phyloP scores from a whole-genome alignment of 1,139 yeast species.

The Suhomyces coccinellae region DNA sequence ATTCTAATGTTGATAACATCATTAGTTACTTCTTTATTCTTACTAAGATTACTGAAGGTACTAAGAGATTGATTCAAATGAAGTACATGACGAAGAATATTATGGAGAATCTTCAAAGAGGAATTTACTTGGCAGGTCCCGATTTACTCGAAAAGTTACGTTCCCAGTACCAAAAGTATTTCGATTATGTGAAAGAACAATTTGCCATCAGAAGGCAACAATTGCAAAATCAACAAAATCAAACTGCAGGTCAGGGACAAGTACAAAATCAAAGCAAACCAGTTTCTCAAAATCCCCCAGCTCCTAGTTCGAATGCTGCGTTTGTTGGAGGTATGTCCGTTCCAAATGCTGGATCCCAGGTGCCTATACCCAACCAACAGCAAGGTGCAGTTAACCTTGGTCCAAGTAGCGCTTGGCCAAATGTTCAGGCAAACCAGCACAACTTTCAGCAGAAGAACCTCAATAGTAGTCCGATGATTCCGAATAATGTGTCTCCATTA shows the following conservation, averaged over 20 bases:
- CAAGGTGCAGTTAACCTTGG: conserved; percentile 18
- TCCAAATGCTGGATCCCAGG: conserved; percentile 9
- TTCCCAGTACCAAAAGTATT: conserved; percentile 70
- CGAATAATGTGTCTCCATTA: conserved; percentile 25
- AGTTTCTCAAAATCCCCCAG: neutral
- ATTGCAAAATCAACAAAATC: conserved; percentile 23
- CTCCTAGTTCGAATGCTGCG: conserved; percentile 2
- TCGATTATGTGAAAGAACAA: conserved; percentile 64
- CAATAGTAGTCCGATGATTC: conserved; percentile 28
- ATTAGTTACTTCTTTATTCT: conserved; percentile 76
- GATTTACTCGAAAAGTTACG: conserved; percentile 70
- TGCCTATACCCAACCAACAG: conserved; percentile 8
- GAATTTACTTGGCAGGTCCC: conserved; percentile 64
- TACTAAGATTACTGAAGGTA: conserved; percentile 72
- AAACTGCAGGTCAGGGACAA: conserved; percentile 1
- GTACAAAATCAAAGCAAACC: conserved; percentile 7
- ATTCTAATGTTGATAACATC: conserved; percentile 69
- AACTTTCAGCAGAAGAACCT: conserved; percentile 12
- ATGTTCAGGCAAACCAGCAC: conserved; percentile 17
- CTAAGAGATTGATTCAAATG: conserved; percentile 74
- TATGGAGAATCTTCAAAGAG: conserved; percentile 63
- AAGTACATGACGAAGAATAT: conserved; percentile 78
- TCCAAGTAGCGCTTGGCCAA: conserved; percentile 25
- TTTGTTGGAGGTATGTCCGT: conserved; percentile 6
- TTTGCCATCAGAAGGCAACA: conserved; percentile 39